Evolutionary conservation across 805 yeast genomes (phyloP).

Genomic region (Zygoascus tannicola): DNA sequence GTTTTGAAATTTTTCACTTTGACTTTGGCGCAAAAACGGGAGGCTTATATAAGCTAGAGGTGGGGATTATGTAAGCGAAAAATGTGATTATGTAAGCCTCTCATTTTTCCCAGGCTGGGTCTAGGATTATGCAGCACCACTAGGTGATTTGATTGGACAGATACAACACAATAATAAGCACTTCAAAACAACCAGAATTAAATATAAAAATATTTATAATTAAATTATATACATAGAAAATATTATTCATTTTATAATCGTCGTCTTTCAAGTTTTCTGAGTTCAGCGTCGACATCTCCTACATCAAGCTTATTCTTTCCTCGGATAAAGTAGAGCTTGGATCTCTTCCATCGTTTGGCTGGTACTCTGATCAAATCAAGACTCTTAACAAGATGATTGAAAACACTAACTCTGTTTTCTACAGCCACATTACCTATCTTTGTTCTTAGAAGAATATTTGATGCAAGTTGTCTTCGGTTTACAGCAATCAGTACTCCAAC

Average conservation of each 20-base stretch:
- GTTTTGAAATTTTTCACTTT: not conserved
- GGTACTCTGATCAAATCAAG: conserved; percentile 75
- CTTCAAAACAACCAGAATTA: not conserved
- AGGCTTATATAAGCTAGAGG: not conserved
- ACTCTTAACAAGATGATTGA: conserved; percentile 66
- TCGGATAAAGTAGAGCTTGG: conserved; percentile 86
- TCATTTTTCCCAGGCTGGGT: no score
- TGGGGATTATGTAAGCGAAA: no score
- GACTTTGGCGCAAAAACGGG: not conserved
- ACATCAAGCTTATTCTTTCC: conserved; percentile 35
- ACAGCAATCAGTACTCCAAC: conserved; percentile 74
- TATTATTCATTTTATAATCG: conserved; percentile 1
- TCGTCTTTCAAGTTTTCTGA: conserved; percentile 24
- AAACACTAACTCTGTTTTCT: conserved; percentile 72
- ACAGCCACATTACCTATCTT: conserved; percentile 76
- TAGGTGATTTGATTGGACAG: not conserved
- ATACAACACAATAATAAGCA: not conserved
- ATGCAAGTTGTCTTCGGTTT: conserved; percentile 60
- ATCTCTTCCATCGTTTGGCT: conserved; percentile 58
- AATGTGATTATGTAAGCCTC: no score
- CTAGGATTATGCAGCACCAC: no score
- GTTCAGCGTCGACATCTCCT: conserved; percentile 29
- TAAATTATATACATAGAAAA: conserved; percentile 3
- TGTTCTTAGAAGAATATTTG: conserved; percentile 74
- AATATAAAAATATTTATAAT: not conserved